Evolutionary conservation across 1,139 yeast genomes (phyloP).

Genomic region (Pichia sp.): DNA sequence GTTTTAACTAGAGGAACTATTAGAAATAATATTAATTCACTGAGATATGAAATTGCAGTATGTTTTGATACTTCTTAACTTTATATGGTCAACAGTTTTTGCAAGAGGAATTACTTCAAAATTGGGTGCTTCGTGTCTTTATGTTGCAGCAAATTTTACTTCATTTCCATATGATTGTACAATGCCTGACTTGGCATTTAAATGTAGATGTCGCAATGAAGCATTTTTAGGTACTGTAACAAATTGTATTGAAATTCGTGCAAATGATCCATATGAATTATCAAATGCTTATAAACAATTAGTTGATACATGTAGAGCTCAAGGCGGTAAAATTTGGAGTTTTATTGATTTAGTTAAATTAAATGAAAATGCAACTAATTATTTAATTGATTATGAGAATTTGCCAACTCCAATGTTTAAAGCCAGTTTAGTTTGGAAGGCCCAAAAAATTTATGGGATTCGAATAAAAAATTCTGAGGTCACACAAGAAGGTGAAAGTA

Average conservation of each 20-base stretch:
- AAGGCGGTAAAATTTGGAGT: slow-evolving; percentile 25
- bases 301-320: slow-evolving; percentile 28
- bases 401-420: slow-evolving; percentile 10
- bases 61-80: background rate
- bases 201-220: slow-evolving; percentile 28
- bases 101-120: slow-evolving; percentile 26
- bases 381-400: slow-evolving; percentile 14
- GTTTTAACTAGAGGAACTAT: background rate
- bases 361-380: slow-evolving; percentile 25
- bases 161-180: slow-evolving; percentile 30
- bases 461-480: slow-evolving; percentile 1
- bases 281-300: slow-evolving; percentile 29
- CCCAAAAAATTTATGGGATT: slow-evolving; percentile 4
- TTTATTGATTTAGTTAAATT: slow-evolving; percentile 24
- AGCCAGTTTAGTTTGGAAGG: slow-evolving; percentile 13
- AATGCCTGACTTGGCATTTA: slow-evolving; percentile 25
- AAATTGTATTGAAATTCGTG: slow-evolving; percentile 28
- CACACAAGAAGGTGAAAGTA: background rate
- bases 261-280: slow-evolving; percentile 23
- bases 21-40: background rate
- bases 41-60: background rate
- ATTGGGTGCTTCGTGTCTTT: slow-evolving; percentile 30
- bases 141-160: slow-evolving; percentile 28
- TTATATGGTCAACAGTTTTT: background rate
- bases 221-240: slow-evolving; percentile 31